Percentiles rank a stretch among this genome's conserved stretches.
Conservation (phyloP, 352 stramenopile species). For the Phytopythium vexans region DNA sequence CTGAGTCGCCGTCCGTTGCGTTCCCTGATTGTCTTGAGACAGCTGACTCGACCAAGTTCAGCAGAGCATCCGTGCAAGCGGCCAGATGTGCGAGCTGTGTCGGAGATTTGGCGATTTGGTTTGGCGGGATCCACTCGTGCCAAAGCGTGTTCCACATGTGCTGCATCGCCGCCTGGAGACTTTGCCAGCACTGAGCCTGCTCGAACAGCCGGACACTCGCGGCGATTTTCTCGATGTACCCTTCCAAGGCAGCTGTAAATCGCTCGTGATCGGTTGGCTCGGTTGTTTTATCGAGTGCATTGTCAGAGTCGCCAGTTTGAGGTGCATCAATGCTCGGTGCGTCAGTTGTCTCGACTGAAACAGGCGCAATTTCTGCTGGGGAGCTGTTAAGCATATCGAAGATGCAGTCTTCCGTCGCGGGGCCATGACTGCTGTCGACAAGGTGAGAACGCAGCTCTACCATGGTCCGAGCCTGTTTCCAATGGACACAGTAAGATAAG, state of each 20-base stretch:
- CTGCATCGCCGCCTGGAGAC: conserved; percentile 46
- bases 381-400: conserved; percentile 5
- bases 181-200: conserved; percentile 45
- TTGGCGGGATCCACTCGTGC: conserved; percentile 49
- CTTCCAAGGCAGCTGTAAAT: conserved; percentile 17
- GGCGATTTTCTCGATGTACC: conserved; percentile 40
- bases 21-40: neutral
- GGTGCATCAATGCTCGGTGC: neutral
- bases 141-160: conserved; percentile 59
- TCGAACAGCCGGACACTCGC: conserved; percentile 43
- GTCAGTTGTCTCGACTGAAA: neutral
- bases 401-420: conserved; percentile 31
- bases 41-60: conserved; percentile 55
- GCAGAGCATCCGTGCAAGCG: conserved; percentile 33
- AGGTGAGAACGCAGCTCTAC: conserved; percentile 7
- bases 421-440: conserved; percentile 25
- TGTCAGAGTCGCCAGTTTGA: neutral
- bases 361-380: neutral
- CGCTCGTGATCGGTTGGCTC: conserved; percentile 4
- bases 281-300: neutral
- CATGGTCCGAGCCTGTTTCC: conserved; percentile 37
- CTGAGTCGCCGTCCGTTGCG: too few species aligned
- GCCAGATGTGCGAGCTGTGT: conserved; percentile 16
- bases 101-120: conserved; percentile 14
- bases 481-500: conserved; percentile 2